phyloP scores from a whole-genome alignment of 495 filamentous ascomycete species.

The Geoglossum glabrum region DNA sequence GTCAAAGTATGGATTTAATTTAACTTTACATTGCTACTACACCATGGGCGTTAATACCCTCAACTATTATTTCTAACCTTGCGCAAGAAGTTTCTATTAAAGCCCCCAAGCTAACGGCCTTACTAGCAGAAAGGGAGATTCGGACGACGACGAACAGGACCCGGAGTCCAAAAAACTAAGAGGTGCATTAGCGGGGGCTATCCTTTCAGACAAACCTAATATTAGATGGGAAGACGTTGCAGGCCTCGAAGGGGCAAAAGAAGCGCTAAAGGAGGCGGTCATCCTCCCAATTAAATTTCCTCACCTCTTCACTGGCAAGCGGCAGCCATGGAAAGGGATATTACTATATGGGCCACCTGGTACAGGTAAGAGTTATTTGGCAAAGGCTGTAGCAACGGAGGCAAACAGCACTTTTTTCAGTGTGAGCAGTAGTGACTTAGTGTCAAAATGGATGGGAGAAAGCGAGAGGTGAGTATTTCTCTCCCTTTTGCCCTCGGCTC shows the following conservation, averaged over 20 bases:
- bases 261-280: conserved; percentile 93
- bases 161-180: conserved; percentile 88
- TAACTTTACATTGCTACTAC: too few relatives aligned
- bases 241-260: conserved; percentile 87
- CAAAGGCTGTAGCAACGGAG: conserved; percentile 93
- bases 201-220: conserved; percentile 86
- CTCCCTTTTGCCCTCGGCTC: conserved; percentile 4
- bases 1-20: conserved; percentile 41
- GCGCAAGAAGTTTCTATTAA: background rate
- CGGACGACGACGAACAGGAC: conserved; percentile 51
- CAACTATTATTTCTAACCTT: too few relatives aligned
- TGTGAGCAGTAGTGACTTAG: conserved; percentile 87
- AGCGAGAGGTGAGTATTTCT: conserved; percentile 56
- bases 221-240: conserved; percentile 96
- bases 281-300: conserved; percentile 96
- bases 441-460: conserved; percentile 99
- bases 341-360: conserved; percentile 90
- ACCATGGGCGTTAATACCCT: too few relatives aligned
- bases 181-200: conserved; percentile 76
- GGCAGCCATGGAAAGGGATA: conserved; percentile 96
- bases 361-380: conserved; percentile 91
- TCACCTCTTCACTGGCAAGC: conserved; percentile 87
- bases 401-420: conserved; percentile 99
- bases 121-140: conserved; percentile 17
- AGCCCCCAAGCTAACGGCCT: conserved; percentile 1